A percentile compares a stretch with the other conserved stretches of the same genome.
These are phyloP conservation scores for Candida nitratophila DNA, from an alignment of 805 yeast species.

Conservation along the genomic window DNA sequence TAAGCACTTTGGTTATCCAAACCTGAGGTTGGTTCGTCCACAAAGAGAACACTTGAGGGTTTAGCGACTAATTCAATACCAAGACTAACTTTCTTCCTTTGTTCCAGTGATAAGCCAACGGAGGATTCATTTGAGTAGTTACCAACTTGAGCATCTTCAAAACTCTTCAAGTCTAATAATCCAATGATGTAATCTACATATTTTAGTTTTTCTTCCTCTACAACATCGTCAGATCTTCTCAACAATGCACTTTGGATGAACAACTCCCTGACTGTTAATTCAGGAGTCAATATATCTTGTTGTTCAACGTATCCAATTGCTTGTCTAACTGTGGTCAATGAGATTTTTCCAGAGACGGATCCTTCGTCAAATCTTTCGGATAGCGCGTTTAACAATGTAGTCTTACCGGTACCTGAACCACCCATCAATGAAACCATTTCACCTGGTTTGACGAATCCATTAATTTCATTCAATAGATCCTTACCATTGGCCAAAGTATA, in stretches of 20 bases:
- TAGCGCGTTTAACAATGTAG: slow-evolving; percentile 39
- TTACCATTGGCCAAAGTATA: slow-evolving; percentile 16
- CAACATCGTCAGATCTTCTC: slow-evolving; percentile 29
- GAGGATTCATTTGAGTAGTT: slow-evolving; percentile 18
- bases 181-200: slow-evolving; percentile 37
- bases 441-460: slow-evolving; percentile 29
- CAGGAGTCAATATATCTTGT: slow-evolving; percentile 40
- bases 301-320: slow-evolving; percentile 47
- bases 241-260: slow-evolving; percentile 27
- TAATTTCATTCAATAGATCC: slow-evolving; percentile 18
- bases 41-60: slow-evolving; percentile 39
- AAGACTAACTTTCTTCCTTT: slow-evolving; percentile 35
- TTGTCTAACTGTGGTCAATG: slow-evolving; percentile 27
- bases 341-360: slow-evolving; percentile 36
- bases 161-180: slow-evolving; percentile 35
- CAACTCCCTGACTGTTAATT: slow-evolving; percentile 41
- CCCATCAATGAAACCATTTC: slow-evolving; percentile 40
- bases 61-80: slow-evolving; percentile 42
- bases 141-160: slow-evolving; percentile 38
- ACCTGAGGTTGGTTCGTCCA: slow-evolving; percentile 51
- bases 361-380: slow-evolving; percentile 28
- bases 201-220: slow-evolving; percentile 30
- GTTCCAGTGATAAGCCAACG: slow-evolving; percentile 35
- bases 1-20: slow-evolving; percentile 46
- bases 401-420: slow-evolving; percentile 44